Percentiles rank a stretch among this genome's conserved stretches.
Conservation (phyloP, 371 early-diverging fungal species). For the Sporodiniella umbellata region DNA sequence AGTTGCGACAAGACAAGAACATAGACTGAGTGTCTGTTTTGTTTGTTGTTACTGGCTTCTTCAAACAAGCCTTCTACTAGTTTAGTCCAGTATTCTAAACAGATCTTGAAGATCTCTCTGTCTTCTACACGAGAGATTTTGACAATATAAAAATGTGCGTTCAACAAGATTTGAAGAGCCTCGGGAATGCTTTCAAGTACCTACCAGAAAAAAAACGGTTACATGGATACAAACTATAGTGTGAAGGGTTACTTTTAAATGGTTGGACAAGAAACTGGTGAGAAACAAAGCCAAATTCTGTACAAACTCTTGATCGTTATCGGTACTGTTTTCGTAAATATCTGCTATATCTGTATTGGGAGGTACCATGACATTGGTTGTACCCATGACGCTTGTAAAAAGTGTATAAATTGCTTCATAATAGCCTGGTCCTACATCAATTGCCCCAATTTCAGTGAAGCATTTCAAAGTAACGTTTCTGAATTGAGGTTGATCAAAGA, state of each 20-base stretch:
- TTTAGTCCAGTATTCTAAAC: constrained; percentile 95
- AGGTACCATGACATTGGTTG: constrained; percentile 70
- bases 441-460: constrained; percentile 88
- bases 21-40: background rate
- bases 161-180: constrained; percentile 68
- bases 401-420: constrained; percentile 80
- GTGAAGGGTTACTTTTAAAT: constrained; percentile 86
- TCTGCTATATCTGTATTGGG: constrained; percentile 49
- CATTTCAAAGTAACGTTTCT: constrained; percentile 94
- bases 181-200: constrained; percentile 49
- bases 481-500: constrained; percentile 79
- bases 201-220: background rate
- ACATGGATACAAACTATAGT: background rate
- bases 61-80: constrained; percentile 84
- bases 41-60: constrained; percentile 61
- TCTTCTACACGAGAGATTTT: constrained; percentile 92
- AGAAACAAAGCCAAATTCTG: constrained; percentile 59
- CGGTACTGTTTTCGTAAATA: constrained; percentile 78
- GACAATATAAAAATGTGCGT: constrained; percentile 87
- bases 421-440: constrained; percentile 74
- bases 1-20: constrained; percentile 71
- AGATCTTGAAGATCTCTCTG: constrained; percentile 96
- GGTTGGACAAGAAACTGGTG: constrained; percentile 78
- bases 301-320: constrained; percentile 84
- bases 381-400: constrained; percentile 75